phyloP scores from a whole-genome alignment of 169 alveolate genomes.

The Prorocentrum cordatum region DNA sequence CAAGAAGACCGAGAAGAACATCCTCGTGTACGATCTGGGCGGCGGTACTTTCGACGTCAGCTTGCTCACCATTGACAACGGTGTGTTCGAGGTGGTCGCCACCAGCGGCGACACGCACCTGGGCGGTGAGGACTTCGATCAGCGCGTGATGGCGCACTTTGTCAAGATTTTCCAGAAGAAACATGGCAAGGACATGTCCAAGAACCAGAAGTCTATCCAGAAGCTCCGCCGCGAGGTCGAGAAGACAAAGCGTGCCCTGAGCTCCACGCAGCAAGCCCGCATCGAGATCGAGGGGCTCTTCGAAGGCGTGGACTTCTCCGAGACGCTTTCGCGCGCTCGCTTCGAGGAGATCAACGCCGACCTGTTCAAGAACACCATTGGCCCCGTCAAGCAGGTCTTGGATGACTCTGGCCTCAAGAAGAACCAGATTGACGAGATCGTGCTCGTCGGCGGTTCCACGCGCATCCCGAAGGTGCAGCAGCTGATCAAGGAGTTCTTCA shows the following conservation, averaged over 20 bases:
- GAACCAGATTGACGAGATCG: conserved; percentile 86
- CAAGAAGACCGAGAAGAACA: conserved; percentile 86
- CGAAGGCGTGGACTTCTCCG: conserved; percentile 83
- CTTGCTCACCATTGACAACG: conserved; percentile 90
- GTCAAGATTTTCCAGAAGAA: conserved; percentile 89
- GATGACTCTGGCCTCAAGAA: conserved; percentile 84
- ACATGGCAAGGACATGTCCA: conserved; percentile 92
- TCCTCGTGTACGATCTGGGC: conserved; percentile 93
- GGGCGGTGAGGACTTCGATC: conserved; percentile 99
- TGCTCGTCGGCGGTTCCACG: conserved; percentile 91
- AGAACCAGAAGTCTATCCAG: conserved; percentile 83
- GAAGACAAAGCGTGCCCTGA: conserved; percentile 83
- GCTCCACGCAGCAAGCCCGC: conserved; percentile 80
- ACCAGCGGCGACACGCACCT: conserved; percentile 98
- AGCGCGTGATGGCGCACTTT: conserved; percentile 94
- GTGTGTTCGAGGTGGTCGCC: conserved; percentile 93
- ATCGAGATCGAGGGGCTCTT: conserved; percentile 82
- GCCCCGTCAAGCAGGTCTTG: conserved; percentile 83
- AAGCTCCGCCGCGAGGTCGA: conserved; percentile 77
- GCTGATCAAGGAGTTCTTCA: conserved; percentile 87
- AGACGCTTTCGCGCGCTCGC: conserved; percentile 86
- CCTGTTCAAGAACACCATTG: conserved; percentile 83
- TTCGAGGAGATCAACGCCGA: conserved; percentile 88
- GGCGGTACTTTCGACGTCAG: conserved; percentile 98
- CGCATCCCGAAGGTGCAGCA: conserved; percentile 90